A percentile compares a stretch with the other conserved stretches of the same genome.
These are phyloP conservation scores for Blastobotrys illinoisensis DNA, from an alignment of 1,139 yeast genomes.

Conservation along the genomic window DNA sequence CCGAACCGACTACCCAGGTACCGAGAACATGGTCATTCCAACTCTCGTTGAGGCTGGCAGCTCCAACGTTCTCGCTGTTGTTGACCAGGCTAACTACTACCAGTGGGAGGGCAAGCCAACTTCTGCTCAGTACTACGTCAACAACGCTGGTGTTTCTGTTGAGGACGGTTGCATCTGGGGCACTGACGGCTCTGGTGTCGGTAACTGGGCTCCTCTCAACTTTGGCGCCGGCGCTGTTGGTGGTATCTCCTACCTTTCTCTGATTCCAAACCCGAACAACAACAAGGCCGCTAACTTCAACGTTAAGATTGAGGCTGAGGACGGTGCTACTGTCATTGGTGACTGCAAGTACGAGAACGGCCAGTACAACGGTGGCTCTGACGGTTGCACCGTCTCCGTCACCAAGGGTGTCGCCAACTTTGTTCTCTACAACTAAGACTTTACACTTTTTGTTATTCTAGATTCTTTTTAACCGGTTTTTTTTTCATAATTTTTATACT, in stretches of 20 bases:
- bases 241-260: constrained; percentile 79
- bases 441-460: background rate
- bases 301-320: constrained; percentile 74
- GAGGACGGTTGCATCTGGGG: constrained; percentile 96
- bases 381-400: constrained; percentile 93
- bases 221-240: constrained; percentile 84
- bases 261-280: constrained; percentile 96
- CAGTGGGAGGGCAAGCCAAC: constrained; percentile 77
- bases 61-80: constrained; percentile 65
- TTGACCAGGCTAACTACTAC: constrained; percentile 71
- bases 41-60: constrained; percentile 71
- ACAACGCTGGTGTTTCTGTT: constrained; percentile 87
- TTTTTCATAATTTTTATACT: no score
- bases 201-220: constrained; percentile 98
- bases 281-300: constrained; percentile 69
- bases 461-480: constrained; percentile 1
- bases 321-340: constrained; percentile 63
- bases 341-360: constrained; percentile 79
- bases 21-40: constrained; percentile 96
- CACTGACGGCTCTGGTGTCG: constrained; percentile 63
- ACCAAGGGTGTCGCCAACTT: constrained; percentile 73
- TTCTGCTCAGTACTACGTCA: constrained; percentile 94
- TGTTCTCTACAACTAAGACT: constrained; percentile 44
- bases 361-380: constrained; percentile 61
- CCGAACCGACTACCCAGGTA: constrained; percentile 98